Evolutionary conservation across 306 rosid genomes (phyloP).

Genomic region (Dryas drummondii): DNA sequence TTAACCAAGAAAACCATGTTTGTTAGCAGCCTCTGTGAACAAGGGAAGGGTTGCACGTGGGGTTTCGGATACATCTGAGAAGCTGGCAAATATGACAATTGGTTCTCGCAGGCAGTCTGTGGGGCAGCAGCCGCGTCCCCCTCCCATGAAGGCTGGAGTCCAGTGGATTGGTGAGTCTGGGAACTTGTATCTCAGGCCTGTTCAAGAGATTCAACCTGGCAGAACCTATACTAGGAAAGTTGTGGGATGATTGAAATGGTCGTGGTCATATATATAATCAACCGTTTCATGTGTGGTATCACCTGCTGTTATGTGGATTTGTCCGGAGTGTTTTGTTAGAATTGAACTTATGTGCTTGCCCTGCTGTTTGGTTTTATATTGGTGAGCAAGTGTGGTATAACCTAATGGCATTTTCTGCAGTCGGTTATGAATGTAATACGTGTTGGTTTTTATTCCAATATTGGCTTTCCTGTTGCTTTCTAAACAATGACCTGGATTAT

Average conservation of each 20-base stretch:
- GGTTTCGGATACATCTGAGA: conserved; percentile 70
- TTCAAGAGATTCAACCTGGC: conserved; percentile 55
- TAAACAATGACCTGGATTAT: not conserved
- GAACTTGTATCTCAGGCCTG: conserved; percentile 53
- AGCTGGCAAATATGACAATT: conserved; percentile 68
- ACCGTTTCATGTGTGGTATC: not conserved
- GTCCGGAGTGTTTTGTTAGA: not conserved
- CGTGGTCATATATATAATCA: not conserved
- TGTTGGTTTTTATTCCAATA: not conserved
- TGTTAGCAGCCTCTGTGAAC: conserved; percentile 49
- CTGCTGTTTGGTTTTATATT: not conserved
- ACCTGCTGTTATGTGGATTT: not conserved
- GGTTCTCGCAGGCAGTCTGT: conserved; percentile 49
- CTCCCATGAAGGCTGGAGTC: conserved; percentile 84
- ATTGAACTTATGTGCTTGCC: not conserved
- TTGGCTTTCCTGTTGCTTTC: not conserved
- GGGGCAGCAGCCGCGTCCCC: conserved; percentile 46
- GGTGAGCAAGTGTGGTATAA: not conserved
- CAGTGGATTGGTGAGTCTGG: conserved; percentile 71
- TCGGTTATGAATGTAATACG: not conserved
- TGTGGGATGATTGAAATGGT: conserved; percentile 51
- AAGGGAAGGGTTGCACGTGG: conserved; percentile 58
- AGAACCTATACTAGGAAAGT: conserved; percentile 66
- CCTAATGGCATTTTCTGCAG: not conserved
- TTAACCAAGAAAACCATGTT: not conserved